Conservation (phyloP, 148 eudicot genomes). For the Vaccinium darrowii region DNA sequence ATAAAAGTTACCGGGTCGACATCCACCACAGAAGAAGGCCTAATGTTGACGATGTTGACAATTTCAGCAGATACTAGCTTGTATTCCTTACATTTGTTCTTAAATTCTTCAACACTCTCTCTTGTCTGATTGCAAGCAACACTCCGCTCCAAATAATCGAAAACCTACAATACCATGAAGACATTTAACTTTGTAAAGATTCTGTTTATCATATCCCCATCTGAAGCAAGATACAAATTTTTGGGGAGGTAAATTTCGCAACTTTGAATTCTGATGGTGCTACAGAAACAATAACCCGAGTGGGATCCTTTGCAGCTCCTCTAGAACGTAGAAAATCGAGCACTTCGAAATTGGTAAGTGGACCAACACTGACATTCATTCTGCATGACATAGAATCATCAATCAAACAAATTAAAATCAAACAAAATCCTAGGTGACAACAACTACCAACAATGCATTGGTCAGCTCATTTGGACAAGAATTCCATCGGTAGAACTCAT, state of each 20-base stretch:
- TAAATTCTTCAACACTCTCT: constrained; percentile 45
- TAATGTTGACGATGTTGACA: constrained; percentile 60
- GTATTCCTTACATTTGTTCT: constrained; percentile 44
- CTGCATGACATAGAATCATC: constrained; percentile 18
- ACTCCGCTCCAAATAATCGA: constrained; percentile 68
- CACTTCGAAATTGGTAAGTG: constrained; percentile 51
- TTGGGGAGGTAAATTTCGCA: not conserved
- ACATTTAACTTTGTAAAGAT: not conserved
- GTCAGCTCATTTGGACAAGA: not conserved
- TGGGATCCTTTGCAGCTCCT: constrained; percentile 54
- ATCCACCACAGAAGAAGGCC: constrained; percentile 57
- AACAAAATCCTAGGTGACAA: not conserved
- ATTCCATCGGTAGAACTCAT: not conserved
- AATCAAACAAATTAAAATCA: not conserved
- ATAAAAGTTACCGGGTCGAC: constrained; percentile 49
- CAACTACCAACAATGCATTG: not conserved
- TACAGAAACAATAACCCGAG: constrained; percentile 40
- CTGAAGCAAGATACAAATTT: not conserved
- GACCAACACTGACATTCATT: constrained; percentile 34
- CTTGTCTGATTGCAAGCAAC: constrained; percentile 61
- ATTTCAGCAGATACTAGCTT: constrained; percentile 66
- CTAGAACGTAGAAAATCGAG: constrained; percentile 47
- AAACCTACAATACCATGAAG: constrained; percentile 50
- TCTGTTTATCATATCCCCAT: not conserved
- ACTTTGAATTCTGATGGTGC: constrained; percentile 68